A percentile compares a stretch with the other conserved stretches of the same genome.
Evolutionary conservation across 139 green algal species (phyloP).

Genomic region (Desmodesmus armatus): DNA sequence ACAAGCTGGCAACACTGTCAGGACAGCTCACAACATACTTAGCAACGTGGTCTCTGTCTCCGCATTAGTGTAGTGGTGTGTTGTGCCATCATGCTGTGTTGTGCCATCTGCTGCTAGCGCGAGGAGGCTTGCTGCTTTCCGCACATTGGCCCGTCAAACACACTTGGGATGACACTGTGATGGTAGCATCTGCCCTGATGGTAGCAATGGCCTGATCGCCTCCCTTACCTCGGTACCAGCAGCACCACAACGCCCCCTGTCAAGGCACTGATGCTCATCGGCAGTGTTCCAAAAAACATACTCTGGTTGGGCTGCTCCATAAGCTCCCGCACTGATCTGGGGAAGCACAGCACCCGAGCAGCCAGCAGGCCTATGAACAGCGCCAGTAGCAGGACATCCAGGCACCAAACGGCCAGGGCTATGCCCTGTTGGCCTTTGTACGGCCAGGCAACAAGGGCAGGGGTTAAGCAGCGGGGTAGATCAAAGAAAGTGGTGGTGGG

Average conservation of each 20-base stretch:
- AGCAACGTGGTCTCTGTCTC: neutral
- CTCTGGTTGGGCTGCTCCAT: slow-evolving; percentile 11
- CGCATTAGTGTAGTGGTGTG: neutral
- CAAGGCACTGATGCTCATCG: neutral
- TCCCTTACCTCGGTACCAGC: neutral
- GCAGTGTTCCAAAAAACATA: neutral
- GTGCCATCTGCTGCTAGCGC: neutral
- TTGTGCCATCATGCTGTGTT: neutral
- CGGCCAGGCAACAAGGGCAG: neutral
- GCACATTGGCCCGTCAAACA: neutral
- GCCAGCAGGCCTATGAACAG: neutral
- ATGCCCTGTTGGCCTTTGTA: neutral
- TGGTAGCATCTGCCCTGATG: neutral
- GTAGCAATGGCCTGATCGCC: neutral
- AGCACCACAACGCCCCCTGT: neutral
- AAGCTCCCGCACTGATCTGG: neutral
- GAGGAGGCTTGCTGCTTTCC: neutral
- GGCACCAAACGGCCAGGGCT: neutral
- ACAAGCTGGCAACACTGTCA: neutral
- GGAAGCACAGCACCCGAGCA: neutral
- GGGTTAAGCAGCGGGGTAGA: too few species aligned
- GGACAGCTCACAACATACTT: neutral
- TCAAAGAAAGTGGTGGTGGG: too few species aligned
- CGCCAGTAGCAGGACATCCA: neutral
- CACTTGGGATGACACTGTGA: neutral